Base-by-base conservation (phyloP, 768 basidiomycete genomes). In the Phylloporus rhodoxanthus region DNA sequence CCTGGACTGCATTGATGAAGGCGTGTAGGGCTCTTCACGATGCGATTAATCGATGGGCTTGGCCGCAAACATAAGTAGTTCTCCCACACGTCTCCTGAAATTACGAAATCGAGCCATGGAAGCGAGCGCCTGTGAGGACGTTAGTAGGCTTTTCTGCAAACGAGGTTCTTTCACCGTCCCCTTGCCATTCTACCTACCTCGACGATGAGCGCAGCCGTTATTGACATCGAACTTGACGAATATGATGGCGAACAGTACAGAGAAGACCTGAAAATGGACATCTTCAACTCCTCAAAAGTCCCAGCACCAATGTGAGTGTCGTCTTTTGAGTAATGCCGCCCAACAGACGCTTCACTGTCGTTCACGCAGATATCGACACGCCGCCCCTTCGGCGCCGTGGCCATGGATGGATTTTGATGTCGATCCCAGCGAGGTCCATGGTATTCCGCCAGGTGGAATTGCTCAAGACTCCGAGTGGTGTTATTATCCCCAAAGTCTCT, bases 341-440 rank as follows among this genome's bases (percentile, higher is more conserved):
- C 26, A 39, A 26, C 30, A 30, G 11, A 30, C 25, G 13, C 4
- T 52, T 49, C 32, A 47, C 45, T 19, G 40, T 23, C 15, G 6
- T 44, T 40, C 36, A 25, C 20, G 10, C 45, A 68, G 66, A 53
- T 62, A 72, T 46, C 62, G 72, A 13, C 72, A 73, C 55, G 72
- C 66, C 2, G 65, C 70, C 2, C 72, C 72, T 2, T 69, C 67
- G 23, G 72, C 70, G 0, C 72, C 72, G 1, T 73, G 72, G 72
- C 72, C 72, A 8, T 73, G 69, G 63, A 68, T 74, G 57, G 66
- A 74, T 45, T 60, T 73, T 7, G 64, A 69, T 34, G 57, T 14
- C 8, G 68, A 64, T 51, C 17, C n/a, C 30, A 59, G 53, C 8
- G 49, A 61, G 20, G 57, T 60, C 2, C 30, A 13, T 9, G 54